Percentiles rank a stretch among this genome's conserved stretches.
These are phyloP conservation scores for Avena atlantica DNA, from an alignment of 176 grass and related monocot species.

Conservation along the genomic window DNA sequence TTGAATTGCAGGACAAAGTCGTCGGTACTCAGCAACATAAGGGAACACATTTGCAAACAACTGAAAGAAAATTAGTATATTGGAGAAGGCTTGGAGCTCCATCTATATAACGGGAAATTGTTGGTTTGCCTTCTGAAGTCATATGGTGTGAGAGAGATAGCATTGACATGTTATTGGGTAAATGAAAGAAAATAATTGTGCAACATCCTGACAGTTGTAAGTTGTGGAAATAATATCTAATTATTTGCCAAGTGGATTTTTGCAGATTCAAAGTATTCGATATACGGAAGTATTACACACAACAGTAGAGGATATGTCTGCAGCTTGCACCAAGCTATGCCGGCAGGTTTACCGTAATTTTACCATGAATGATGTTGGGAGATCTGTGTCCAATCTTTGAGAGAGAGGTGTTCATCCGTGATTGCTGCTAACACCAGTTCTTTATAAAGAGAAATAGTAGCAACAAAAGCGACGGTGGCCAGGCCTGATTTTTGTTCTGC, in stretches of 20 bases:
- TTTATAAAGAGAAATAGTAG: background rate
- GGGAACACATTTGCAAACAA: constrained; percentile 73
- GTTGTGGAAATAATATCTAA: constrained; percentile 93
- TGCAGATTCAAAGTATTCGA: constrained; percentile 92
- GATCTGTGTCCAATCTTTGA: no score
- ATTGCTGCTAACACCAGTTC: no score
- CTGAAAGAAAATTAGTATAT: constrained; percentile 97
- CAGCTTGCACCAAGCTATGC: constrained; percentile 80
- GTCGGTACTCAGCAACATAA: constrained; percentile 75
- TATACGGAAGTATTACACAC: constrained; percentile 59
- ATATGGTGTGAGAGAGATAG: constrained; percentile 74
- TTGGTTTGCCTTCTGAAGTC: constrained; percentile 82
- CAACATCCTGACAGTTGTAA: constrained; percentile 76
- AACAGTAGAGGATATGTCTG: constrained; percentile 81
- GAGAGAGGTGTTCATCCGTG: no score
- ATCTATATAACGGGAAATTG: constrained; percentile 79
- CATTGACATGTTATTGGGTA: constrained; percentile 28
- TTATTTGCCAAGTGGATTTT: constrained; percentile 85
- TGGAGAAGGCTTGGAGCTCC: constrained; percentile 86
- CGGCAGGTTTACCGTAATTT: constrained; percentile 69
- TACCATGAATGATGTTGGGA: no score
- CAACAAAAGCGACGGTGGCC: no score
- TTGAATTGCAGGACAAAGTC: constrained; percentile 76
- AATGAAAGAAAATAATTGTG: no score
- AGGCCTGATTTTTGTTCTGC: no score